Evolutionary conservation across 2,329 filamentous ascomycete genomes (phyloP), one percentile per base, ranked within the genome.

Genomic region (Teratosphaeria destructans): DNA sequence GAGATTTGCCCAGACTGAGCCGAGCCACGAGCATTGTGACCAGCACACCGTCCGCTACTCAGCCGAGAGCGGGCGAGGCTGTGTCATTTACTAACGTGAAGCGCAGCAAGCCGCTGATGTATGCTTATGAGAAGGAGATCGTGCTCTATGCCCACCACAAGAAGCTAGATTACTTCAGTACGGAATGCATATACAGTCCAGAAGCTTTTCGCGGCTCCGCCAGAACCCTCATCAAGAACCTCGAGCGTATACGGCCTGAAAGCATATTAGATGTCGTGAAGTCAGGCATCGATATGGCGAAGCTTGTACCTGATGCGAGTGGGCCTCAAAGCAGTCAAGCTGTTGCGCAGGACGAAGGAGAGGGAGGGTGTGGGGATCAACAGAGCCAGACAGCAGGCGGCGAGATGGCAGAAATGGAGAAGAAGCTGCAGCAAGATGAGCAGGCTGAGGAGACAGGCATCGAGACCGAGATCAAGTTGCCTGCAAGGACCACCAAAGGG

Each of bases 41-140:
- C 3, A 76, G 74, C 11, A 80, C 85, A 35, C 83, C 81, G n/a
- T 68, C 65, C 16, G 67, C 67, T 6, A 55, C 62, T 8, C 55
- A 60, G 37, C 39, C 61, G 10, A 59, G 52, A 57, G 37, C 23
- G n/a, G 43, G 67, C 61, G 60, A 62, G 12, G 66, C 63, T 10
- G 63, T 66, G 54, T 67, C 71, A n/a, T 70, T 72, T 27, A 94
- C 90, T 61, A 90, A 95, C 62, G 93, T 96, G 65, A 95, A 95
- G 78, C 84, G 94, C 64, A 95, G 90, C 76, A 99, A 99, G 76
- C 94, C 94, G 14, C 81, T 99, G 54, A 97, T 99, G 74, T 99
- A 97, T 73, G 92, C 93, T 1, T 99, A 97, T 71, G 94, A 99
- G 73, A 99, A 99, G 77, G 94, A 99, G 72, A 99, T 99, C 66